Evolutionary conservation across 176 grass and related monocot species (phyloP).

Genomic region (Oryza meyeriana): DNA sequence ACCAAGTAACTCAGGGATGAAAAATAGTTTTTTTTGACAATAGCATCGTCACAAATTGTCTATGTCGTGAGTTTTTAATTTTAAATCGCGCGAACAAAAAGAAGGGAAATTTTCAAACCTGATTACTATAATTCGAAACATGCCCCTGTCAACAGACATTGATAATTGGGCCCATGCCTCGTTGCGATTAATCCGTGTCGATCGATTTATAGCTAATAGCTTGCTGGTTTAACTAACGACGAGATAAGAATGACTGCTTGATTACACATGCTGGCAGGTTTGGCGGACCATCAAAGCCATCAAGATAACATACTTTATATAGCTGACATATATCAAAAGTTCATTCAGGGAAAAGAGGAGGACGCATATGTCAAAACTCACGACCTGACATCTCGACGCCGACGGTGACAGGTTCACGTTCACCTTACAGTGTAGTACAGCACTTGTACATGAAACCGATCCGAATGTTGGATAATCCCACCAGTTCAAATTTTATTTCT

Average conservation of each 20-base stretch:
- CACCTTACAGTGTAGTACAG: background rate
- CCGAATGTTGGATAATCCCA: background rate
- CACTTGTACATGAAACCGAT: background rate
- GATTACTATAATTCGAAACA: background rate
- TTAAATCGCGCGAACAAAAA: background rate
- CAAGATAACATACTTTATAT: background rate
- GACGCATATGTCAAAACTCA: background rate
- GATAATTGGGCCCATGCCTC: background rate
- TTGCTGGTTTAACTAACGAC: background rate
- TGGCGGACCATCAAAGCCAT: conserved; percentile 1
- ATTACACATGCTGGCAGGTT: background rate
- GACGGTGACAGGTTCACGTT: background rate
- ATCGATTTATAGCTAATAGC: background rate
- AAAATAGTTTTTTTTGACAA: too few relatives aligned
- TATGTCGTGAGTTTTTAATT: background rate
- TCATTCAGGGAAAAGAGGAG: background rate
- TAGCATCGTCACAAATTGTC: background rate
- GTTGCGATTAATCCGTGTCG: background rate
- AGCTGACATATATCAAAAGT: conserved; percentile 3
- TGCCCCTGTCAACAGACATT: background rate
- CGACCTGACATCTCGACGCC: background rate
- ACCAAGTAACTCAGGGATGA: too few relatives aligned
- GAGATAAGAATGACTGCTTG: background rate
- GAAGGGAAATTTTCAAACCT: background rate
- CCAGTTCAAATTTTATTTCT: background rate